A percentile compares a stretch with the other conserved stretches of the same genome.
Evolutionary conservation across 306 rosid genomes (phyloP).

Genomic region (Urtica urens): DNA sequence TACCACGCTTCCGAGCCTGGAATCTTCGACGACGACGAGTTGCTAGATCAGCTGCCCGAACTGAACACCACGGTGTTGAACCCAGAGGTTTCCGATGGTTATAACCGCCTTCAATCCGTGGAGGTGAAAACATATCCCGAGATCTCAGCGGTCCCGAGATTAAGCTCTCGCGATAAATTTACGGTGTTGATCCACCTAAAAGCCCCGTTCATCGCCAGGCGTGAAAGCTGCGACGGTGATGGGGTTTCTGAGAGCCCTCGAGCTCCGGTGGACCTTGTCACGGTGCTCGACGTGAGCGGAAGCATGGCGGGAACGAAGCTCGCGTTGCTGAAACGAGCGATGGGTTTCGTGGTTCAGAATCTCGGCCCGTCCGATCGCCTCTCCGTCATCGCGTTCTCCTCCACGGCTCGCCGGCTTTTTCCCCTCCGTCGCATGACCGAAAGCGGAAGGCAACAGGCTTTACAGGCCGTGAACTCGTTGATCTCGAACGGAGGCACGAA

Average conservation of each 20-base stretch:
- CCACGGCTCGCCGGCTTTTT: constrained; percentile 72
- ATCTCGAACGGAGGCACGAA: constrained; percentile 69
- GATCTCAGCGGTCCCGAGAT: constrained; percentile 62
- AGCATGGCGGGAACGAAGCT: constrained; percentile 98
- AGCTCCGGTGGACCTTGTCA: constrained; percentile 80
- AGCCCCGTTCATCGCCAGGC: constrained; percentile 52
- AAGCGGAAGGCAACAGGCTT: constrained; percentile 61
- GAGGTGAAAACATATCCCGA: constrained; percentile 68
- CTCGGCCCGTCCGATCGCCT: constrained; percentile 80
- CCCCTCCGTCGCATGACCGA: constrained; percentile 77
- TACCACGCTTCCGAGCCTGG: constrained; percentile 46
- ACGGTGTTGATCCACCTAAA: constrained; percentile 63
- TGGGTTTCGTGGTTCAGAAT: constrained; percentile 88
- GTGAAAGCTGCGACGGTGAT: constrained; percentile 14
- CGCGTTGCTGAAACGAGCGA: constrained; percentile 72
- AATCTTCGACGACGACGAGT: constrained; percentile 73
- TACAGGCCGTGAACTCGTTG: constrained; percentile 63
- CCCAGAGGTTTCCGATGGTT: constrained; percentile 18
- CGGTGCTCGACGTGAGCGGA: constrained; percentile 90
- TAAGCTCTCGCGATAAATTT: constrained; percentile 44
- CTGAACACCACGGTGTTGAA: constrained; percentile 8
- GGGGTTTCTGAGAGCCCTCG: constrained; percentile 30
- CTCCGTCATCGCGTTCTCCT: constrained; percentile 72
- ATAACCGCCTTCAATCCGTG: constrained; percentile 21
- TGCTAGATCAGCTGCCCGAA: constrained; percentile 35